Evolutionary conservation across 1,139 yeast genomes (phyloP).

Genomic region (Hyphopichia buzzinii): DNA sequence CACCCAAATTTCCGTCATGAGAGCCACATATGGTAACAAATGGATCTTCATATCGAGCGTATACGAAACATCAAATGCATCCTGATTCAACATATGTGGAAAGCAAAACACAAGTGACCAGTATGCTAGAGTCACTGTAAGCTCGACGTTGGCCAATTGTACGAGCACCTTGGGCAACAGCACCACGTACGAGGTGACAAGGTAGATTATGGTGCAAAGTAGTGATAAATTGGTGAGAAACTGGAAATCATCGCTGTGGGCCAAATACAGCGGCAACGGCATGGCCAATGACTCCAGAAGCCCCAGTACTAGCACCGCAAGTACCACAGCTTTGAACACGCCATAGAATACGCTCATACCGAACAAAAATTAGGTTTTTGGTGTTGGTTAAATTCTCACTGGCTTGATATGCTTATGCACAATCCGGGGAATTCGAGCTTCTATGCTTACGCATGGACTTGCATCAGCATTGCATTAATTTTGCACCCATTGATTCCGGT

Average conservation of each 20-base stretch:
- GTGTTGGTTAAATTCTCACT: too few relatives aligned
- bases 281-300: constrained; percentile 4
- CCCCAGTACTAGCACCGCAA: constrained; percentile 1
- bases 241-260: constrained; percentile 20
- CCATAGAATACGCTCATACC: too few relatives aligned
- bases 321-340: neutral
- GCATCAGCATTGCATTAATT: too few relatives aligned
- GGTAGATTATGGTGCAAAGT: constrained; percentile 11
- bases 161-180: constrained; percentile 9
- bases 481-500: too few relatives aligned
- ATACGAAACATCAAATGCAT: constrained; percentile 15
- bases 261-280: constrained; percentile 16
- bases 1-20: constrained; percentile 2
- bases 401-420: too few relatives aligned
- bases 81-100: constrained; percentile 19
- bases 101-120: constrained; percentile 18
- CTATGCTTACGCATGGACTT: too few relatives aligned
- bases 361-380: too few relatives aligned
- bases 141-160: constrained; percentile 17
- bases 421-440: too few relatives aligned
- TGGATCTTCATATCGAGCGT: constrained; percentile 22
- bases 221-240: constrained; percentile 21
- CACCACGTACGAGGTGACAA: constrained; percentile 1
- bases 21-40: constrained; percentile 19
- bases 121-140: constrained; percentile 20